Evolutionary conservation across 441 rosid species (phyloP).

Genomic region (Erysimum pusillum): DNA sequence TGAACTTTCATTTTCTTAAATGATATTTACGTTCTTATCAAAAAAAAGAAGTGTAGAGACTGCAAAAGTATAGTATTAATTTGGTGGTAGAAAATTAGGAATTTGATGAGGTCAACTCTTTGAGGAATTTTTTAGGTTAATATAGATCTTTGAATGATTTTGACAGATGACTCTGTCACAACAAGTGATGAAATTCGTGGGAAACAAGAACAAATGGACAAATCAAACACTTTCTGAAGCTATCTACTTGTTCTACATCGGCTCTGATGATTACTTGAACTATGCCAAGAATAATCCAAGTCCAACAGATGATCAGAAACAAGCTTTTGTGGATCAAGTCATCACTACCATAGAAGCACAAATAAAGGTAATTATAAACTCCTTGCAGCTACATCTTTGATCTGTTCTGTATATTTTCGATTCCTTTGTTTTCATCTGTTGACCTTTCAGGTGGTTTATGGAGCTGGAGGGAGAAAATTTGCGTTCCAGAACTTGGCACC

Average conservation of each 20-base stretch:
- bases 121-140: not conserved
- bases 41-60: no score
- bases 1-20: no score
- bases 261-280: slow-evolving; percentile 44
- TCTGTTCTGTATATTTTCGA: no score
- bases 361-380: slow-evolving; percentile 43
- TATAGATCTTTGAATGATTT: not conserved
- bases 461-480: slow-evolving; percentile 47
- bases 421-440: not conserved
- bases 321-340: slow-evolving; percentile 45
- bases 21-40: no score
- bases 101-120: not conserved
- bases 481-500: slow-evolving; percentile 54
- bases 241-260: slow-evolving; percentile 45
- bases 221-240: slow-evolving; percentile 34
- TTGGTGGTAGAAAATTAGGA: no score
- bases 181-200: slow-evolving; percentile 41
- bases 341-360: slow-evolving; percentile 31
- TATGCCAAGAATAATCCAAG: slow-evolving; percentile 33
- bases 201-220: slow-evolving; percentile 42
- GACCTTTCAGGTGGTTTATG: slow-evolving; percentile 41
- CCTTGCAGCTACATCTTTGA: not conserved
- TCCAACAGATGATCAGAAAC: slow-evolving; percentile 33
- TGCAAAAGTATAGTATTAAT: not conserved
- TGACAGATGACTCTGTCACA: slow-evolving; percentile 42